These are phyloP conservation scores for Dothistroma septosporum DNA, from an alignment of 2,329 filamentous ascomycete species.

Conservation along the genomic window DNA sequence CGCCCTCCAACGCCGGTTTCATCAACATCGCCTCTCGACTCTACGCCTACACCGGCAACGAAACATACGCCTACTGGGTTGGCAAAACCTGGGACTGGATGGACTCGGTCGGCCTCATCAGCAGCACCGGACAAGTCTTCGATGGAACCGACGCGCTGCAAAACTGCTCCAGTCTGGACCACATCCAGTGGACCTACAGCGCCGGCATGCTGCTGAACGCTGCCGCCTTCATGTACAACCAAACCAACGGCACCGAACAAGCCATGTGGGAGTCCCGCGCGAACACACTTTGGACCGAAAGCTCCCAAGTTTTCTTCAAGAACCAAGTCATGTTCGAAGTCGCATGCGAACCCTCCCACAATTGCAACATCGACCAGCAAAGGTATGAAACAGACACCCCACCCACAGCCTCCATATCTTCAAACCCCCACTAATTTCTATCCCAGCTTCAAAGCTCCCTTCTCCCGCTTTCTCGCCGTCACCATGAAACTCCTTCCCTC, in stretches of 20 bases:
- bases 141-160: conserved; percentile 42
- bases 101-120: conserved; percentile 51
- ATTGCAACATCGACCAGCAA: conserved; percentile 41
- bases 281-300: conserved; percentile 11
- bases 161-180: conserved; percentile 42
- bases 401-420: background rate
- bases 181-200: conserved; percentile 47
- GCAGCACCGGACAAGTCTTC: conserved; percentile 36
- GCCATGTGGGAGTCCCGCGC: conserved; percentile 27
- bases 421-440: background rate
- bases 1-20: conserved; percentile 47
- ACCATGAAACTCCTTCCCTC: conserved; percentile 55
- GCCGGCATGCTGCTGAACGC: conserved; percentile 43
- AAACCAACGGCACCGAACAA: conserved; percentile 29
- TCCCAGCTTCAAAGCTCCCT: conserved; percentile 38
- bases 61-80: conserved; percentile 62
- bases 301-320: conserved; percentile 34
- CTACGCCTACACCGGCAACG: conserved; percentile 33
- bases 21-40: conserved; percentile 43
- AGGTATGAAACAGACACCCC: conserved; percentile 24
- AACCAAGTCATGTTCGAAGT: conserved; percentile 42
- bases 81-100: conserved; percentile 37
- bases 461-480: conserved; percentile 49
- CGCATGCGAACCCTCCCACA: conserved; percentile 36
- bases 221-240: conserved; percentile 42